Evolutionary conservation across 192 early-diverging fungal genomes (phyloP), one percentile per base, ranked within the genome.

Genomic region (Haplosporangium gracile): DNA sequence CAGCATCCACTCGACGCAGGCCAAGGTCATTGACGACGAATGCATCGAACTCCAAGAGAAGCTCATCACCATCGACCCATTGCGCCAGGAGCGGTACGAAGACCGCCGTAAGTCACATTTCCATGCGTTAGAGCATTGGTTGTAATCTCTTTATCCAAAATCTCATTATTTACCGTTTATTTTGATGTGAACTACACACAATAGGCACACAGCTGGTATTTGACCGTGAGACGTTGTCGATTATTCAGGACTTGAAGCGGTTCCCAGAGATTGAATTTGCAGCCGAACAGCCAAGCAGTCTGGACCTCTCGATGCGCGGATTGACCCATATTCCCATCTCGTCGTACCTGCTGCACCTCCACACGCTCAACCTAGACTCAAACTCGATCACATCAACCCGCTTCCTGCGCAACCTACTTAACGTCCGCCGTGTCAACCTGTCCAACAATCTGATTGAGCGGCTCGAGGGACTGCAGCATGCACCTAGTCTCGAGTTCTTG

Each of bases 61-160:
- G 16, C 82, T 96, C n/a, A 83, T 86, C 26, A 75, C 74, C 16
- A 85, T 96, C 16, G 94, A 95, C 81, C 69, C 85, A 3, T 80
- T 88, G 72, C 90, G 94, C 16, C 76, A 74, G 20, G 79, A 89
- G 29, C 92, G 91, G 77, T 95, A 95, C 76, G 77, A 88, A 49
- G 93, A 94, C 34, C 88, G 82, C 32, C 86, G 92, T 93, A 89
- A 90, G 90, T 88, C 70, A 51, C 15, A 51, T 18, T 45, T 45
- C 5, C 43, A 68, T 49, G 20, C 60, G 10, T 65, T 20, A 5
- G 24, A 32, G 16, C 8, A 39, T 42, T 57, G 11, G 36, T 24
- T n/a, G 29, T 32, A 34, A 7, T 29, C 38, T 22, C 43, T 63
- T 0, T 57, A 36, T 49, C 20, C 60, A 38, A 22, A 49, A 53